phyloP scores from a whole-genome alignment of 306 rosid species.

The Quercus alba region DNA sequence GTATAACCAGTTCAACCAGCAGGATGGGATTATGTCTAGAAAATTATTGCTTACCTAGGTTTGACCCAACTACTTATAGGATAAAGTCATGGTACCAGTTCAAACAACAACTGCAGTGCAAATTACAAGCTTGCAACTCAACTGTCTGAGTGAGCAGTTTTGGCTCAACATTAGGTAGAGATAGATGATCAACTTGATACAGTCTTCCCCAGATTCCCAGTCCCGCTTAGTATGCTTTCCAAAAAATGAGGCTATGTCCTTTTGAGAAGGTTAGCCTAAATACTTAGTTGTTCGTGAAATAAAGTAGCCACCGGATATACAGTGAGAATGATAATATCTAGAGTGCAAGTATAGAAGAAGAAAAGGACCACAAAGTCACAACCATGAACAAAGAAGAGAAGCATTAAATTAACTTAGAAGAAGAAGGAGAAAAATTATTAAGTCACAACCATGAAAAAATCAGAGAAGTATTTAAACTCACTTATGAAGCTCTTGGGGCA shows the following conservation, averaged over 20 bases:
- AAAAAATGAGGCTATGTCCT: not conserved
- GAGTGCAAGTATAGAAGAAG: not conserved
- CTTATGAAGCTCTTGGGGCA: constrained; percentile 61
- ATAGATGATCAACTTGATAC: not conserved
- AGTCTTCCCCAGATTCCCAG: not conserved
- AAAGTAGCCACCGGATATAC: not conserved
- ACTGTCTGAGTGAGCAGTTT: not conserved
- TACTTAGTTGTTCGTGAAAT: constrained; percentile 5
- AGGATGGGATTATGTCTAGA: not conserved
- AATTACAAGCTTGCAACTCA: not conserved
- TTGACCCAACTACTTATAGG: not conserved
- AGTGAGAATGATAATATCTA: not conserved
- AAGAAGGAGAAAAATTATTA: not conserved
- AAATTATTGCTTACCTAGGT: not conserved
- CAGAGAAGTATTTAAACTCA: constrained; percentile 34
- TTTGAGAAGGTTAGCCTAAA: not conserved
- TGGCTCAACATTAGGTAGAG: not conserved
- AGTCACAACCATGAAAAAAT: not conserved
- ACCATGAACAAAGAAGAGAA: constrained; percentile 8
- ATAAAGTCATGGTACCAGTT: not conserved
- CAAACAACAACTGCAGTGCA: not conserved
- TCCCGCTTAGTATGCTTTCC: not conserved
- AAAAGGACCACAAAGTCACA: not conserved
- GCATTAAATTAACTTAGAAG: constrained; percentile 41
- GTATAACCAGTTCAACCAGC: not conserved